These are phyloP conservation scores for Sporisorium scitamineum DNA, from an alignment of 1,284 basidiomycete species.

Conservation along the genomic window DNA sequence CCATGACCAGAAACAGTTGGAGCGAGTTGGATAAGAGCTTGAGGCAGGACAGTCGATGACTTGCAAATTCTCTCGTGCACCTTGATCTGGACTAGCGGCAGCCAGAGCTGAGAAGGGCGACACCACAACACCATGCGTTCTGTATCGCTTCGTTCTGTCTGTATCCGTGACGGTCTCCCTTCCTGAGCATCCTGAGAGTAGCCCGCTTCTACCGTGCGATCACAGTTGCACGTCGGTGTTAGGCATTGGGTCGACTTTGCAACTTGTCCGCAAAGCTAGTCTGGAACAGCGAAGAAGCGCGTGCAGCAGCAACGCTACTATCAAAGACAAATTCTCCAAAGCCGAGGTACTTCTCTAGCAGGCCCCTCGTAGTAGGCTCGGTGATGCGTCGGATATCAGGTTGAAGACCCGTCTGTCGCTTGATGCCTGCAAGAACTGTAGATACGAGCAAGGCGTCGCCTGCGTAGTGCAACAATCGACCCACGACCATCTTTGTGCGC, in stretches of 20 bases:
- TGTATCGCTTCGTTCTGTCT: not conserved
- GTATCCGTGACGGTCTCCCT: not conserved
- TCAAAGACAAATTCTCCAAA: slow-evolving; percentile 89
- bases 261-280: slow-evolving; percentile 31
- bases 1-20: not conserved
- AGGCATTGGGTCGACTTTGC: slow-evolving; percentile 11
- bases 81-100: not conserved
- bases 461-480: slow-evolving; percentile 84
- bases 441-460: slow-evolving; percentile 87
- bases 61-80: not conserved
- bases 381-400: slow-evolving; percentile 56
- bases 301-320: slow-evolving; percentile 57
- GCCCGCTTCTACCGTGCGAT: too few species aligned
- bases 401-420: slow-evolving; percentile 74
- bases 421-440: slow-evolving; percentile 89
- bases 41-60: not conserved
- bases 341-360: slow-evolving; percentile 84
- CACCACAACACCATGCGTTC: not conserved
- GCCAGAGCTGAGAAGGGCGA: not conserved
- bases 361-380: slow-evolving; percentile 78
- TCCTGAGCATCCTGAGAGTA: not conserved
- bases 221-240: not conserved
- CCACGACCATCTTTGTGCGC: slow-evolving; percentile 69
- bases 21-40: not conserved
- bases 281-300: slow-evolving; percentile 54